Conservation (phyloP, 2,329 filamentous ascomycete species). For the Colletotrichum paranaense region DNA sequence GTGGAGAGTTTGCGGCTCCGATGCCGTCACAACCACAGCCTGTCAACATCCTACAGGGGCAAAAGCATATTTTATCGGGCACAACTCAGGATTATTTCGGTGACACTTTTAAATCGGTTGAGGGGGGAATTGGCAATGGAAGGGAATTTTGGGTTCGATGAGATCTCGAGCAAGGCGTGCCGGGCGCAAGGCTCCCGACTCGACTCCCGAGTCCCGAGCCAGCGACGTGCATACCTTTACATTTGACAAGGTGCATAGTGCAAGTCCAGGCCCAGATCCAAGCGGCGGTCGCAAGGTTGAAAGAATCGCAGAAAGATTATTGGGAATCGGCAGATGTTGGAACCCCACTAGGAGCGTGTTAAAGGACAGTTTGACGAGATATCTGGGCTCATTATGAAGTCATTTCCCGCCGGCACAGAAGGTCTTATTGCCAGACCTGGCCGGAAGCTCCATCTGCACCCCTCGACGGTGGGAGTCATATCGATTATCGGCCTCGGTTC, state of each 20-base stretch:
- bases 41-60: neutral
- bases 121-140: neutral
- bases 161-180: slow-evolving; percentile 6
- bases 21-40: neutral
- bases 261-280: slow-evolving; percentile 14
- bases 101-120: neutral
- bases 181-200: too few species aligned
- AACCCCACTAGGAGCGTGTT: slow-evolving; percentile 8
- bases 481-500: slow-evolving; percentile 7
- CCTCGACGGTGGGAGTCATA: slow-evolving; percentile 7
- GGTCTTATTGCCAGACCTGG: slow-evolving; percentile 2
- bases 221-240: neutral
- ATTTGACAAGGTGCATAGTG: neutral
- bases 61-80: neutral
- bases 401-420: slow-evolving; percentile 10
- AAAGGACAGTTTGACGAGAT: slow-evolving; percentile 18
- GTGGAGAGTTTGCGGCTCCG: slow-evolving; percentile 2
- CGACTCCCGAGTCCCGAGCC: neutral
- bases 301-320: slow-evolving; percentile 19
- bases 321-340: slow-evolving; percentile 11
- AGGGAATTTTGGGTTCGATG: neutral
- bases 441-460: neutral
- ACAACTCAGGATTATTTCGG: neutral
- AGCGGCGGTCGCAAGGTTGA: neutral
- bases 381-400: slow-evolving; percentile 35